These are phyloP conservation scores for Coccomyxa subellipsoidea DNA, from an alignment of 163 green algal genomes.

Conservation along the genomic window DNA sequence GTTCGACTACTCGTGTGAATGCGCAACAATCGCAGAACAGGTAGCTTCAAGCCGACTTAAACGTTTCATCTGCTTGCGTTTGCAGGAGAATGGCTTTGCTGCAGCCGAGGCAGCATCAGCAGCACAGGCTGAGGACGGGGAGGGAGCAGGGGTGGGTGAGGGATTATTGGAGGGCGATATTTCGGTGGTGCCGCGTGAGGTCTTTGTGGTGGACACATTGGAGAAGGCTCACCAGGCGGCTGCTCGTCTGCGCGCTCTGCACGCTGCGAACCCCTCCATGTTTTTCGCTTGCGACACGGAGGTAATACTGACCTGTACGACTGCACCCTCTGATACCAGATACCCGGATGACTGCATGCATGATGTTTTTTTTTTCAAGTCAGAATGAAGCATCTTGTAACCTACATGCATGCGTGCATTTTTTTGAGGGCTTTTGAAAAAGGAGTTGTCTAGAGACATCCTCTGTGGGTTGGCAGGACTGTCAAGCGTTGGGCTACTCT, in stretches of 20 bases:
- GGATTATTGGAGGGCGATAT: not conserved
- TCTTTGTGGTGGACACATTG: not conserved
- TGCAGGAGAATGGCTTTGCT: not conserved
- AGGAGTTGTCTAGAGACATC: too few species aligned
- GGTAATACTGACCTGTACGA: slow-evolving; percentile 26
- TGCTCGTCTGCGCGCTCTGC: not conserved
- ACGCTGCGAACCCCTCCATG: slow-evolving; percentile 8
- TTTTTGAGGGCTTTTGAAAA: too few species aligned
- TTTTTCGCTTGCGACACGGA: slow-evolving; percentile 91
- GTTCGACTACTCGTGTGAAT: not conserved
- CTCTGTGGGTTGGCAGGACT: too few species aligned
- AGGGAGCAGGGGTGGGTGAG: not conserved
- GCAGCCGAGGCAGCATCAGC: not conserved
- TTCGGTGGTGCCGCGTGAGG: not conserved
- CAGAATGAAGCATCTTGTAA: too few species aligned
- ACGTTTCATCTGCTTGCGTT: not conserved
- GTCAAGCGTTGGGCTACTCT: not conserved
- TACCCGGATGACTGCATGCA: too few species aligned
- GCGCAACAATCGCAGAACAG: too few species aligned
- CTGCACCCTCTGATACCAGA: not conserved
- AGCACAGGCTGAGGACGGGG: not conserved
- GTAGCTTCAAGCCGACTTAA: not conserved
- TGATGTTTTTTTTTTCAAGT: too few species aligned
- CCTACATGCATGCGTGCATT: too few species aligned
- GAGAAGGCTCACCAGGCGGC: not conserved